phyloP scores from a whole-genome alignment of 768 basidiomycete species.

The Fistulinella prunicolor region DNA sequence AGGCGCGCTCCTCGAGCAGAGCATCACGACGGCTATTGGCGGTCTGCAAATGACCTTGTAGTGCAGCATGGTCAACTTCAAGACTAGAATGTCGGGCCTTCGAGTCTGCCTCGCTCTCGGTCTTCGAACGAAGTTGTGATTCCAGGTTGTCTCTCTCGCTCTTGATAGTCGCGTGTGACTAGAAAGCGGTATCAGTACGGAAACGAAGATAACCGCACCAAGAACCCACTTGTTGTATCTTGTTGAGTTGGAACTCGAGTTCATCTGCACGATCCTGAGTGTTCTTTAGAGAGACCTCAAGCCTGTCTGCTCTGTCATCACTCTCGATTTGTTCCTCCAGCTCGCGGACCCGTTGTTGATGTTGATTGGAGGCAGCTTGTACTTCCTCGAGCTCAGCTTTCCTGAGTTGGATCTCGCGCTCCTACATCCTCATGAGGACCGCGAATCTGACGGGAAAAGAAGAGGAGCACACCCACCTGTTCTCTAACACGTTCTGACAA shows the following conservation, averaged over 20 bases:
- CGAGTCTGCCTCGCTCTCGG: constrained; percentile 47
- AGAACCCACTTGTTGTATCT: constrained; percentile 64
- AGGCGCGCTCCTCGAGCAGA: constrained; percentile 48
- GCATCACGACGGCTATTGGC: constrained; percentile 45
- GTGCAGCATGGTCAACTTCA: constrained; percentile 36
- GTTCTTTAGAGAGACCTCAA: constrained; percentile 71
- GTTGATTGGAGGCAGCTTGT: constrained; percentile 50
- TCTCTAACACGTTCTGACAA: constrained; percentile 32
- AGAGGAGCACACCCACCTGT: constrained; percentile 29
- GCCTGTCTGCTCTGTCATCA: constrained; percentile 74
- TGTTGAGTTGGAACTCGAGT: constrained; percentile 77
- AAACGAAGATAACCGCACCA: neutral
- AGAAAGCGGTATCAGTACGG: constrained; percentile 1
- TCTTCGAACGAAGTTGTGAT: constrained; percentile 40
- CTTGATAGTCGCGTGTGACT: constrained; percentile 61
- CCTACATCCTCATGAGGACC: constrained; percentile 38
- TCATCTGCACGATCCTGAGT: constrained; percentile 81
- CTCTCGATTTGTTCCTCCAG: constrained; percentile 80
- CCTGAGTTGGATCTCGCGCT: constrained; percentile 71
- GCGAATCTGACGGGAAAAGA: neutral
- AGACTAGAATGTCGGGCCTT: constrained; percentile 47
- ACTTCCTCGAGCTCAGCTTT: constrained; percentile 52
- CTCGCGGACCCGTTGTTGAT: constrained; percentile 60
- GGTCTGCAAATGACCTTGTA: constrained; percentile 43
- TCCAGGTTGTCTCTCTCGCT: constrained; percentile 58